Base-by-base conservation (phyloP, 306 rosid species). In the Crataegus laevigata region DNA sequence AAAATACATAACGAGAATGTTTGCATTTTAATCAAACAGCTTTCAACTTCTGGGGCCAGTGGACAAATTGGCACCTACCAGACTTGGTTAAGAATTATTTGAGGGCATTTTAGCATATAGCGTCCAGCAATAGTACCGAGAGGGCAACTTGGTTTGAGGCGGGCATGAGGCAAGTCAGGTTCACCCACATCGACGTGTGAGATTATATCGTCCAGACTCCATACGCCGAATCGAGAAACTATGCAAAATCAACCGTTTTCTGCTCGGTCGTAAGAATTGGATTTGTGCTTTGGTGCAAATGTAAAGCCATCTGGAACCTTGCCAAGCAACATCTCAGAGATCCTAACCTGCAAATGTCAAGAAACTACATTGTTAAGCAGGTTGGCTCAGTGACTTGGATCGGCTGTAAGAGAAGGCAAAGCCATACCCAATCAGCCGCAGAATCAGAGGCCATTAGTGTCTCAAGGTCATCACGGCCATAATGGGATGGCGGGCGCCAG, bases 401-500 rank as follows among this genome's bases (percentile, higher is more conserved):
- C 45, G 72, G 62, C 45, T 26, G 63, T 51, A 73, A 68, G 22
- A 51, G 36, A 73, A 21, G 61, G 57, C 64, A 81, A 77, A 57
- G 24, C 55, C 78, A 73, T 91, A 94, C 98, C 98, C 98, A 94
- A 80, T 94, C 97, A 45, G 91, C 93, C 17, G 98, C 98, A 50
- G 97, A 94, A 77, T 94, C 97, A 17, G 98, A 94, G 83, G 89
- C 94, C 98, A 94, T 91, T 65, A 90, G 81, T 2, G 97, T 90
- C 89, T 94, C 98, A 64, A 94, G 94, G 79, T 91, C 96, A 60
- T 94, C 88, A 11, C 98, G 96, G 21, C 93, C 96, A 11, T 22
- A 81, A 77, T 83, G 91, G 43, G 93, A 86, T 0, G 97, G 98
- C 0, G 91, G 86, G 29, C 98, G 93, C 98, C 97, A 94, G 85